phyloP scores from a whole-genome alignment of 164 flowering plant genomes.

The Sedum album region DNA sequence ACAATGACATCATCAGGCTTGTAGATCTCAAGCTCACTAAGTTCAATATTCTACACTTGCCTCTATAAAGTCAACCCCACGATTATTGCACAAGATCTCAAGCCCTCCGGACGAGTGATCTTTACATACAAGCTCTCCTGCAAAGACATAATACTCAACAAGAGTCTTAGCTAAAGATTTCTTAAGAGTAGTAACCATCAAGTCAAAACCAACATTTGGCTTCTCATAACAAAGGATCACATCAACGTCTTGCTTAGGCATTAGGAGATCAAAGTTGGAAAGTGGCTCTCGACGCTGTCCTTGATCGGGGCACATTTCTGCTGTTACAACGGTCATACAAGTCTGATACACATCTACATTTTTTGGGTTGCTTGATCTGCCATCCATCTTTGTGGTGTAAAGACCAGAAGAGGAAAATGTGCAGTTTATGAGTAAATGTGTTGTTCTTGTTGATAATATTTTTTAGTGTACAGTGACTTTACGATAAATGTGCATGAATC shows the following conservation, averaged over 20 bases:
- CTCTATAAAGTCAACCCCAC: not conserved
- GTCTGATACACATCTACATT: no score
- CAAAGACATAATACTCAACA: not conserved
- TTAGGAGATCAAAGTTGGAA: not conserved
- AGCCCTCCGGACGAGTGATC: not conserved
- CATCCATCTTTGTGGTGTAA: no score
- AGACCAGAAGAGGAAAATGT: no score
- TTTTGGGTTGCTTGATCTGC: no score
- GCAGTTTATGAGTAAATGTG: no score
- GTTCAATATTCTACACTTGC: not conserved
- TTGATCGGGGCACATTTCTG: slow-evolving; percentile 17
- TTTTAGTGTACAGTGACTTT: no score
- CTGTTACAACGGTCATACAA: no score
- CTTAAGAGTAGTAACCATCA: not conserved
- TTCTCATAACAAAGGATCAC: not conserved
- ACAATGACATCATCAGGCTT: not conserved
- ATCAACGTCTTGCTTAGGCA: not conserved
- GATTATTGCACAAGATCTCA: not conserved
- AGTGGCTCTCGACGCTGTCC: slow-evolving; percentile 23
- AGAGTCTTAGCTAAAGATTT: not conserved
- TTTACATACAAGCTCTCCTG: not conserved
- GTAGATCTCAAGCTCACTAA: not conserved
- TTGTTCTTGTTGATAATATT: no score
- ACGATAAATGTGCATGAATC: no score
- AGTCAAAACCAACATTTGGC: not conserved